These are phyloP conservation scores for Pichia rugopelliculosa DNA, from an alignment of 805 yeast species.

Conservation along the genomic window DNA sequence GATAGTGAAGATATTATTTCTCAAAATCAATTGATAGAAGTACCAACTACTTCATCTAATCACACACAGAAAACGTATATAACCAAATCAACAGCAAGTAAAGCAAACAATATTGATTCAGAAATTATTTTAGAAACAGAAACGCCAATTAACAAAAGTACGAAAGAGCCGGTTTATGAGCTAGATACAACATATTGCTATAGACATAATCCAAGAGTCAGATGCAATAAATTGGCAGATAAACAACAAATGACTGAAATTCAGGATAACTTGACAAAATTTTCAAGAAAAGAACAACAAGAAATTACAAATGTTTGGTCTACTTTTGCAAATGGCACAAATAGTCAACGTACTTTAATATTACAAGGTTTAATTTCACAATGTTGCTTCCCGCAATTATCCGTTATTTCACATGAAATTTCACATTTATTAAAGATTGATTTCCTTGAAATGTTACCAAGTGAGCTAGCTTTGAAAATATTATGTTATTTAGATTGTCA, in stretches of 20 bases:
- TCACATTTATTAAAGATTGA: conserved; percentile 78
- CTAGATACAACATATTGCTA: conserved; percentile 73
- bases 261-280: conserved; percentile 47
- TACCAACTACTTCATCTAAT: not conserved
- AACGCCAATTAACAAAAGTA: not conserved
- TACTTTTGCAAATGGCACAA: conserved; percentile 67
- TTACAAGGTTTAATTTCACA: conserved; percentile 78
- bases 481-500: conserved; percentile 86
- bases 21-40: not conserved
- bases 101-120: not conserved
- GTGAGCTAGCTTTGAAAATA: conserved; percentile 77
- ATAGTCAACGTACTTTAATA: conserved; percentile 63
- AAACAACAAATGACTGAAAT: conserved; percentile 55
- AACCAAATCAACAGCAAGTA: not conserved
- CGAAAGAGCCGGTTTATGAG: conserved; percentile 24
- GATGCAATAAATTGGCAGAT: conserved; percentile 64
- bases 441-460: conserved; percentile 77
- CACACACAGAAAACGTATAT: not conserved
- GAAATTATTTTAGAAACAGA: not conserved
- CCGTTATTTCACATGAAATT: conserved; percentile 77
- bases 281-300: conserved; percentile 66
- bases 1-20: not conserved
- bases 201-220: conserved; percentile 85
- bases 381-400: conserved; percentile 92
- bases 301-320: conserved; percentile 82